A percentile compares a stretch with the other conserved stretches of the same genome.
Conservation (phyloP, 2,329 filamentous ascomycete species). For the Fusarium clavum region DNA sequence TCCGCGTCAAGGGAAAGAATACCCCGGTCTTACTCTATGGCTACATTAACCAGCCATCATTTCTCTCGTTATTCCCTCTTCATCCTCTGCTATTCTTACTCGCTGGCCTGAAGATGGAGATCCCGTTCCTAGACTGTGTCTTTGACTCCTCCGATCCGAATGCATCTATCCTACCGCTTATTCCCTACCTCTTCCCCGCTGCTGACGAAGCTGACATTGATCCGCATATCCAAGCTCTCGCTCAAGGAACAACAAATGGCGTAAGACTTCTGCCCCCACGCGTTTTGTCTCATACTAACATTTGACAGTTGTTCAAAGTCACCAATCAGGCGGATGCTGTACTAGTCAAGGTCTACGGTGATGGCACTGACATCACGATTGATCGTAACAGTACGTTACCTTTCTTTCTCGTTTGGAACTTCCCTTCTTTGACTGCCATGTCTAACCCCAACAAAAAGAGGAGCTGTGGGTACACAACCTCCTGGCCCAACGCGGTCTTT, state of each 20-base stretch:
- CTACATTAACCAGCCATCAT: not conserved
- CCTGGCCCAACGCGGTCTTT: slow-evolving; percentile 32
- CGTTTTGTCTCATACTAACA: slow-evolving; percentile 2
- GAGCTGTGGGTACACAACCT: slow-evolving; percentile 38
- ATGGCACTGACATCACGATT: slow-evolving; percentile 40
- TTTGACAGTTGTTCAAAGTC: slow-evolving; percentile 36
- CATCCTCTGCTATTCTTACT: not conserved
- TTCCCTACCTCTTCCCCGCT: slow-evolving; percentile 25
- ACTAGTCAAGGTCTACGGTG: slow-evolving; percentile 40
- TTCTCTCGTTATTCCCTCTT: not conserved
- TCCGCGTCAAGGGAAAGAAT: not conserved
- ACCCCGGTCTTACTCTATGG: not conserved
- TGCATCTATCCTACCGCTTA: slow-evolving; percentile 23
- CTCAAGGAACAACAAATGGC: slow-evolving; percentile 40
- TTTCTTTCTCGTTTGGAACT: slow-evolving; percentile 1
- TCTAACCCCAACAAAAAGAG: slow-evolving; percentile 34
- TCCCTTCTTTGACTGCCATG: slow-evolving; percentile 2
- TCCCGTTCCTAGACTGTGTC: slow-evolving; percentile 27
- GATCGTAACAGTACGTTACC: slow-evolving; percentile 37
- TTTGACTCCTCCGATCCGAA: slow-evolving; percentile 29
- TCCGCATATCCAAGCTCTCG: slow-evolving; percentile 20
- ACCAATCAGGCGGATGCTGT: slow-evolving; percentile 10
- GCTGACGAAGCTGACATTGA: not conserved
- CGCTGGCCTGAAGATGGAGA: slow-evolving; percentile 14
- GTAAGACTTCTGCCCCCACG: slow-evolving; percentile 10